A percentile compares a stretch with the other conserved stretches of the same genome.
phyloP scores from a whole-genome alignment of 129 eudicot genomes.

The Ambrosia trifida region DNA sequence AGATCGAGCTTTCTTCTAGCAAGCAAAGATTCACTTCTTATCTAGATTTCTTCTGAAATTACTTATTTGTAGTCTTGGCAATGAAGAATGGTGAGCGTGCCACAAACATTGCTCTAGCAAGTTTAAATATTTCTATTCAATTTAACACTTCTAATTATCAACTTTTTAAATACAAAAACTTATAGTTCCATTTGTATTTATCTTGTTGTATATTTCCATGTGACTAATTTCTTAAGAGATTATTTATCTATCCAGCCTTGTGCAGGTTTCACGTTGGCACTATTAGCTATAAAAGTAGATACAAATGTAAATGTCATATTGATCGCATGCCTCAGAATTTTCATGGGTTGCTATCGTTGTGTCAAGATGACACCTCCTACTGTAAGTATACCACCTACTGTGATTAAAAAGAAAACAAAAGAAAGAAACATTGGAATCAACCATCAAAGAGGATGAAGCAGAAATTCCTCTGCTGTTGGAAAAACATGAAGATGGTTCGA shows the following conservation, averaged over 20 bases:
- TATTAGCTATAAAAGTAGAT: slow-evolving; percentile 1
- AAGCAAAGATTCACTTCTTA: slow-evolving; percentile 20
- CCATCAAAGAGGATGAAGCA: too few relatives aligned
- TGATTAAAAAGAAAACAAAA: too few relatives aligned
- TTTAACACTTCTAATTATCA: neutral
- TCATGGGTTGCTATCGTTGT: slow-evolving; percentile 67
- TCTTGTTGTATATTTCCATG: neutral
- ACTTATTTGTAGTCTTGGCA: slow-evolving; percentile 20
- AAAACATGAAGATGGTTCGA: too few relatives aligned
- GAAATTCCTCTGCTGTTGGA: too few relatives aligned
- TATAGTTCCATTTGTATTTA: neutral
- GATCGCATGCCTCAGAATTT: too few relatives aligned
- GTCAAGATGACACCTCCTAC: slow-evolving; percentile 90
- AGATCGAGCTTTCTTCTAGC: slow-evolving; percentile 23
- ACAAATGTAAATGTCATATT: too few relatives aligned
- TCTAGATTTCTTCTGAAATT: slow-evolving; percentile 23
- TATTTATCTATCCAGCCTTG: slow-evolving; percentile 14
- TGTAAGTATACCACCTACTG: slow-evolving; percentile 47
- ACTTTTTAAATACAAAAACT: neutral
- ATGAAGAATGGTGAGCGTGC: slow-evolving; percentile 84
- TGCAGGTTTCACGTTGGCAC: slow-evolving; percentile 83
- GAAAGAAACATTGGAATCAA: too few relatives aligned
- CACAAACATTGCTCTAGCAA: slow-evolving; percentile 78
- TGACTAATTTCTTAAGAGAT: neutral
- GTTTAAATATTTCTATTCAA: slow-evolving; percentile 26